Evolutionary conservation across 192 early-diverging fungal species (phyloP), one percentile per base, ranked within the genome.

Genomic region (Piromyces finnis): DNA sequence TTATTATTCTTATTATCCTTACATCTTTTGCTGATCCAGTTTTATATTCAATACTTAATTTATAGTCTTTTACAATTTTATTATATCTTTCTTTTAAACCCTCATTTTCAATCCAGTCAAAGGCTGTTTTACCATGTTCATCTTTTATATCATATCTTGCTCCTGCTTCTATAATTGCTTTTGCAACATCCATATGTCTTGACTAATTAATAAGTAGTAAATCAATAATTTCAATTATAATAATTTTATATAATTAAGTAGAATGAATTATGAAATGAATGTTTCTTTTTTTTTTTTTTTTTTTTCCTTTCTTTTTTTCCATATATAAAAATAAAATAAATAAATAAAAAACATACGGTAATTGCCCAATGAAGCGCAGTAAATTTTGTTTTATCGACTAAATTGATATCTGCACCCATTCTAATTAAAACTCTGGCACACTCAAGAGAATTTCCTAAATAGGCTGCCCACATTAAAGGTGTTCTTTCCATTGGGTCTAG

Each of bases 401-500:
- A 84, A 35, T 93, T 88, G 22, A 96, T 81, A 7, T 84, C 87
- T 7, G 96, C 95, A 22, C 91, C 92, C 30, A 90, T 84, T 29
- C 86, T 85, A 29, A 98, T 79, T 30, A 98, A 85, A 35, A 93
- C 85, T 78, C 92, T 88, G 14, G 94, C 87, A 30, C 90, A 88
- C 29, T 88, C 87, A 15, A 90, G 81, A 32, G 90, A 87, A 84
- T 94, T 93, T 3, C 92, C 93, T 83, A 95, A 93, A 83, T 97
- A 98, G 0, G 93, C 92, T 2, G 94, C 91, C 97, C 97, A 99
- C 94, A 97, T 97, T 29, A 99, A 86, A 77, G 94, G 87, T 17
- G 97, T 99, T 35, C 94, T 90, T 30, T 92, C 92, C 78, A 94
- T 87, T 5, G 87, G 84, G 81, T 99, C 97, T 9, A 86, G 83